Conservation (phyloP, 23 red algal species). For the Agarophyton chilense region DNA sequence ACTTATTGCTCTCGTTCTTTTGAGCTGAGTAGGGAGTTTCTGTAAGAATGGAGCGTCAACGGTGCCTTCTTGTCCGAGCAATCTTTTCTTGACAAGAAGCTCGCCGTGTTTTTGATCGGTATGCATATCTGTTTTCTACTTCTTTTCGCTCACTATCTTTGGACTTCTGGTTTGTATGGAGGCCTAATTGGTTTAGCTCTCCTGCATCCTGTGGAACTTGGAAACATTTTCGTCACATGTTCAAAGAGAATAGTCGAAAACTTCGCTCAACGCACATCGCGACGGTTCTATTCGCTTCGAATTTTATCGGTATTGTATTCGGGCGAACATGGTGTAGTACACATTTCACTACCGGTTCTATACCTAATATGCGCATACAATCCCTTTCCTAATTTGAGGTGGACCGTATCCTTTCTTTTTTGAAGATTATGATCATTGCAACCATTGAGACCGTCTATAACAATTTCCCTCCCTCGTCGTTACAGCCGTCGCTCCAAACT, state of each 20-base stretch:
- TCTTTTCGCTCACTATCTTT: constrained; percentile 64
- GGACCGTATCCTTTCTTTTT: too few relatives aligned
- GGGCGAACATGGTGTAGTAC: too few relatives aligned
- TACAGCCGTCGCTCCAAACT: constrained; percentile 62
- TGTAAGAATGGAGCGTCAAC: constrained; percentile 92
- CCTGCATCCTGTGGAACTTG: not conserved
- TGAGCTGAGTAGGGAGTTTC: constrained; percentile 80
- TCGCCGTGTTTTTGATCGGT: constrained; percentile 61
- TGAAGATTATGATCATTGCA: too few relatives aligned
- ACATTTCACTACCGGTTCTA: too few relatives aligned
- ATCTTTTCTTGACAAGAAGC: constrained; percentile 50
- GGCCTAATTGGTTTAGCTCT: constrained; percentile 28
- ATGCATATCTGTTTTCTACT: constrained; percentile 66
- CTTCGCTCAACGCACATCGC: too few relatives aligned
- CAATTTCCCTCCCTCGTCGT: constrained; percentile 72
- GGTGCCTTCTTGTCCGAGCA: constrained; percentile 69
- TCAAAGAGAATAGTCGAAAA: too few relatives aligned
- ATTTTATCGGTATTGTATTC: too few relatives aligned
- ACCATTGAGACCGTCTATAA: too few relatives aligned
- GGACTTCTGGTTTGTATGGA: constrained; percentile 18
- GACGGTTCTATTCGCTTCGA: too few relatives aligned
- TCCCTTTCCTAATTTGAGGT: too few relatives aligned
- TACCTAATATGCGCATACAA: too few relatives aligned
- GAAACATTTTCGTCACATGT: not conserved
- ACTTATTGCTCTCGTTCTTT: too few relatives aligned